Evolutionary conservation across 2,329 filamentous ascomycete species (phyloP).

Genomic region (Aspergillus awamori): DNA sequence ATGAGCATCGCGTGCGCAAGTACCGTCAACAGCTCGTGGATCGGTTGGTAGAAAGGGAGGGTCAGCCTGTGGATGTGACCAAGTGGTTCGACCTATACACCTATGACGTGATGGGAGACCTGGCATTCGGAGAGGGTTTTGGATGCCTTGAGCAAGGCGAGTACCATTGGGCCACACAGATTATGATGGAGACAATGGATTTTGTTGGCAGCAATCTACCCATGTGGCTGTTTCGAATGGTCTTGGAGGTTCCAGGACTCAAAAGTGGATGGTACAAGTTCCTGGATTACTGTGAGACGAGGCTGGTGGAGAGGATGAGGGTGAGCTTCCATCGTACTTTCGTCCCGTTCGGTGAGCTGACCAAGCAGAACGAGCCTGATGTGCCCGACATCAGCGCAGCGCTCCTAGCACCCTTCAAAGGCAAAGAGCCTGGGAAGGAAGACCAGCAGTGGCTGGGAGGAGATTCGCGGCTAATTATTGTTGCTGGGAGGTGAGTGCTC

Average conservation of each 20-base stretch:
- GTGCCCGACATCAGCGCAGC: slow-evolving; percentile 30
- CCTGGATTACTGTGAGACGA: slow-evolving; percentile 10
- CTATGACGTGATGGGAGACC: slow-evolving; percentile 51
- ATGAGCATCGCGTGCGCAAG: slow-evolving; percentile 40
- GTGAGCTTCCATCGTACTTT: not conserved
- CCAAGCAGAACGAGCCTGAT: slow-evolving; percentile 15
- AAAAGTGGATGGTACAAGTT: slow-evolving; percentile 2
- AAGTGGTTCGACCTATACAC: slow-evolving; percentile 46
- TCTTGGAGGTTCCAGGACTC: slow-evolving; percentile 5
- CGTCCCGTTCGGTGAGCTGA: not conserved
- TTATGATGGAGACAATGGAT: slow-evolving; percentile 39
- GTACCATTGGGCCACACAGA: slow-evolving; percentile 40
- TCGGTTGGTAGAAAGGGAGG: slow-evolving; percentile 31
- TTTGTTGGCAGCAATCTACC: slow-evolving; percentile 17
- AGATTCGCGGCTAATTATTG: slow-evolving; percentile 34
- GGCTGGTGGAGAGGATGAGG: slow-evolving; percentile 12
- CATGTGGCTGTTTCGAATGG: slow-evolving; percentile 10
- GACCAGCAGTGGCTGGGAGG: slow-evolving; percentile 30
- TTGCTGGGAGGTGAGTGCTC: slow-evolving; percentile 28
- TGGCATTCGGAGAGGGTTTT: slow-evolving; percentile 42
- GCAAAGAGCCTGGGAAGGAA: slow-evolving; percentile 17
- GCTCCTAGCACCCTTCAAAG: slow-evolving; percentile 28
- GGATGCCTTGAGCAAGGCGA: slow-evolving; percentile 12
- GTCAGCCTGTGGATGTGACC: slow-evolving; percentile 38
- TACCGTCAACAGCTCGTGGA: slow-evolving; percentile 40